Base-by-base conservation (phyloP, 257 asterid genomes). In the Gentiana straminea region DNA sequence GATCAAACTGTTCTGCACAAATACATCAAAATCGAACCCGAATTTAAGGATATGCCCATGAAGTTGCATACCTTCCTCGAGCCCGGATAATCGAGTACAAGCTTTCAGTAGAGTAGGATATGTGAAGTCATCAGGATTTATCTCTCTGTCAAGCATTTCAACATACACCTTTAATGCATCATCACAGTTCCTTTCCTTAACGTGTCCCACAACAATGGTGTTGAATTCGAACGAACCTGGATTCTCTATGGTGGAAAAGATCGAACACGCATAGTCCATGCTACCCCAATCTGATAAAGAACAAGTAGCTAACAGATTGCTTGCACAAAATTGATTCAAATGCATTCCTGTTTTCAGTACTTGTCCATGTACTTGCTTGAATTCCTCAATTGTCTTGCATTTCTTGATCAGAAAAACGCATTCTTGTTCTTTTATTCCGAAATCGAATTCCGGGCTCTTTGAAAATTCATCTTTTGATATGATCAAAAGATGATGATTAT, bases 231-330 rank as follows among this genome's bases (percentile, higher is more conserved):
- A 88, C 15, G 86, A 69, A 69, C 77, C 70, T 33, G 91, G 91
- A 75, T 79, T 74, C 4, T 65, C 73, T 1, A 83, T 71, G n/a
- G 70, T 66, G 3, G 46, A 11, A 67, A 88, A 88, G 61, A 88
- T 75, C 39, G 94, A 77, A 80, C 81, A 72, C 0, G 97, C 97
- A 9, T 88, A 85, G 33, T 77, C 94, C 89, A 88, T 81, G 75
- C 95, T 88, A 49, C 95, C 86, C 95, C 91, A 88, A 33, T 77
- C 82, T 24, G 94, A 71, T 13, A 81, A 81, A 33, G 97, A 94
- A 78, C 94, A 81, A 35, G 95, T 66, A 33, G 94, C 57, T 33
- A 86, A 62, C 60, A 88, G 91, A 76, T 71, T 85, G 84, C 86
- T 78, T 9, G 81, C 74, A 54, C 83, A 83, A 36, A 73, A 77